phyloP scores from a whole-genome alignment of 345 rosid genomes.

The Melaleuca quinquenervia region DNA sequence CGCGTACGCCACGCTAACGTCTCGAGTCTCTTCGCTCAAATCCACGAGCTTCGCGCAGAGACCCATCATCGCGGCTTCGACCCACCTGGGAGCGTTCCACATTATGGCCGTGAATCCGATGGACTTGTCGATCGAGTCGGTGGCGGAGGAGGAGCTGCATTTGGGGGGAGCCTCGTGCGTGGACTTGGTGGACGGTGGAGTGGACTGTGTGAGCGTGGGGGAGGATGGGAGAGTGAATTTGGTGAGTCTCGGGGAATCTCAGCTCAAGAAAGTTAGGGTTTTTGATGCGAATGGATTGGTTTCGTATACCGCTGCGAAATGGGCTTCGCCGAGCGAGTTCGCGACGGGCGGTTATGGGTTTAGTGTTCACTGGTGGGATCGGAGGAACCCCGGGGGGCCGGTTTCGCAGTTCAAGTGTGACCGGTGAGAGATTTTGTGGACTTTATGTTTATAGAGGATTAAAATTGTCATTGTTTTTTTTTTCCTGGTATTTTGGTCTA shows the following conservation, averaged over 20 bases:
- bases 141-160: constrained; percentile 29
- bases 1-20: constrained; percentile 33
- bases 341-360: constrained; percentile 83
- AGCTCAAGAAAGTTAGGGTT: constrained; percentile 29
- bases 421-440: constrained; percentile 35
- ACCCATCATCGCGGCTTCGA: not conserved
- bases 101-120: constrained; percentile 19
- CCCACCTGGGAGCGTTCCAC: constrained; percentile 38
- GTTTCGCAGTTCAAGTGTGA: constrained; percentile 68
- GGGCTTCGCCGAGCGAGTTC: constrained; percentile 85
- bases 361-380: constrained; percentile 90
- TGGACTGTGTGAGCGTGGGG: constrained; percentile 55
- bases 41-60: constrained; percentile 13
- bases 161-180: constrained; percentile 44
- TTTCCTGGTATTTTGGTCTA: not conserved
- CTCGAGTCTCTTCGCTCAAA: constrained; percentile 59
- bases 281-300: constrained; percentile 70
- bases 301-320: constrained; percentile 59
- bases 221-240: constrained; percentile 40
- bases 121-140: constrained; percentile 16
- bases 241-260: constrained; percentile 40
- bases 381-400: constrained; percentile 55
- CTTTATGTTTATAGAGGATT: not conserved
- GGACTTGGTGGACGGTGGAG: constrained; percentile 52
- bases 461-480: not conserved